Percentiles rank a stretch among this genome's conserved stretches.
Evolutionary conservation across 1,284 basidiomycete genomes (phyloP).

Genomic region (Puccinia triticina): DNA sequence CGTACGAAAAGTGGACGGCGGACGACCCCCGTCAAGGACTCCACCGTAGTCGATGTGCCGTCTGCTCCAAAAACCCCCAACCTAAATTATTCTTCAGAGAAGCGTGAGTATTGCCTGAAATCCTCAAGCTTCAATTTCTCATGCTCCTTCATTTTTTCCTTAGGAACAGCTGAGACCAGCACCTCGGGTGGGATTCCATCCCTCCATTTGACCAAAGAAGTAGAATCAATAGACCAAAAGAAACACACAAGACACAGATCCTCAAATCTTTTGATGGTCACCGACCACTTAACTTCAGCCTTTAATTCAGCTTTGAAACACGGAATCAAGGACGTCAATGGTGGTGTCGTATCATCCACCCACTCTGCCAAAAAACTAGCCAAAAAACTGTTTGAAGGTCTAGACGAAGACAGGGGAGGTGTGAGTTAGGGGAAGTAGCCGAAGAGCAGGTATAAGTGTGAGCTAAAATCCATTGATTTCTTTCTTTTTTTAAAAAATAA

Average conservation of each 20-base stretch:
- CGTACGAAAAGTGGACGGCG: background rate
- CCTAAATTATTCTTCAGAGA: background rate
- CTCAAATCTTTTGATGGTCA: slow-evolving; percentile 18
- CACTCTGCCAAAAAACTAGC: slow-evolving; percentile 74
- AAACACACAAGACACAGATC: slow-evolving; percentile 40
- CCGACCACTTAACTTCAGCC: slow-evolving; percentile 52
- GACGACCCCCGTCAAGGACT: background rate
- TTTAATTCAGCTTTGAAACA: slow-evolving; percentile 59
- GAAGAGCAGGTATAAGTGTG: no score
- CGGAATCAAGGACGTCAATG: slow-evolving; percentile 5
- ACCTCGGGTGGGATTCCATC: background rate
- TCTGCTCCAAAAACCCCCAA: slow-evolving; percentile 12
- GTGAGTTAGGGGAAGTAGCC: no score
- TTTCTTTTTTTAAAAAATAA: no score
- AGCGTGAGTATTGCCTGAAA: background rate
- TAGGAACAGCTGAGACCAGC: background rate
- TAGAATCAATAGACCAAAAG: no score
- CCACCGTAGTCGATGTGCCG: slow-evolving; percentile 27
- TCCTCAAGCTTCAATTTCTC: background rate
- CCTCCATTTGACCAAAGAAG: background rate
- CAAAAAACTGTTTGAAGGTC: slow-evolving; percentile 71
- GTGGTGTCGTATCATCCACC: slow-evolving; percentile 61
- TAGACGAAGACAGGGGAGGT: slow-evolving; percentile 65
- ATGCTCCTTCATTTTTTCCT: background rate
- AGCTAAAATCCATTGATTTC: no score